Percentiles rank a stretch among this genome's conserved stretches.
Conservation (phyloP, 176 grass and related monocot genomes). For the Oryza coarctata region DNA sequence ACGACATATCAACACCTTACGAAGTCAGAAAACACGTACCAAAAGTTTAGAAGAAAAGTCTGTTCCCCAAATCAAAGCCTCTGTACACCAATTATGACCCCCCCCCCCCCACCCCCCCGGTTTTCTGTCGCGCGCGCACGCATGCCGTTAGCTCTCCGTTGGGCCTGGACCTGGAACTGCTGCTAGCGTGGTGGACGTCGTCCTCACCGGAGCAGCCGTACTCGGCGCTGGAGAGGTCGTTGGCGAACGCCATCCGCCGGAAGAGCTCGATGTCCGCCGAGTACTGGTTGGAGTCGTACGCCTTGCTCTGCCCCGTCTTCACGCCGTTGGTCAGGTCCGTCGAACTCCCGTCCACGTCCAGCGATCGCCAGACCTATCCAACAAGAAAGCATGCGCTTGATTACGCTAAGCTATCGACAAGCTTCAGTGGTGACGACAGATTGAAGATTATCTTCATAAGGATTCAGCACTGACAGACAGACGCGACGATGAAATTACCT, state of each 20-base stretch:
- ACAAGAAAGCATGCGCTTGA: neutral
- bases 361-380: slow-evolving; percentile 54
- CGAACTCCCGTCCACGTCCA: slow-evolving; percentile 48
- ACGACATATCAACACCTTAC: neutral
- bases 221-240: slow-evolving; percentile 38
- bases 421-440: too few relatives aligned
- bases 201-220: slow-evolving; percentile 20
- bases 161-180: neutral
- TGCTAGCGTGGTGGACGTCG: neutral
- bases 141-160: neutral
- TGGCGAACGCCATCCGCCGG: slow-evolving; percentile 52
- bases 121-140: neutral
- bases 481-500: slow-evolving; percentile 34
- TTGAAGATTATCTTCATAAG: too few relatives aligned
- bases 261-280: slow-evolving; percentile 66
- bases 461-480: too few relatives aligned
- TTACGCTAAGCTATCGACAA: neutral
- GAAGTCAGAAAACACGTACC: neutral
- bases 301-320: slow-evolving; percentile 60
- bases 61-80: slow-evolving; percentile 17
- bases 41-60: neutral
- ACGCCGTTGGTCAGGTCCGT: slow-evolving; percentile 72
- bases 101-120: too few relatives aligned
- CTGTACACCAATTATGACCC: neutral
- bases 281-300: slow-evolving; percentile 57